Conservation (phyloP, 768 basidiomycete species). For the Boletus patriciae region DNA sequence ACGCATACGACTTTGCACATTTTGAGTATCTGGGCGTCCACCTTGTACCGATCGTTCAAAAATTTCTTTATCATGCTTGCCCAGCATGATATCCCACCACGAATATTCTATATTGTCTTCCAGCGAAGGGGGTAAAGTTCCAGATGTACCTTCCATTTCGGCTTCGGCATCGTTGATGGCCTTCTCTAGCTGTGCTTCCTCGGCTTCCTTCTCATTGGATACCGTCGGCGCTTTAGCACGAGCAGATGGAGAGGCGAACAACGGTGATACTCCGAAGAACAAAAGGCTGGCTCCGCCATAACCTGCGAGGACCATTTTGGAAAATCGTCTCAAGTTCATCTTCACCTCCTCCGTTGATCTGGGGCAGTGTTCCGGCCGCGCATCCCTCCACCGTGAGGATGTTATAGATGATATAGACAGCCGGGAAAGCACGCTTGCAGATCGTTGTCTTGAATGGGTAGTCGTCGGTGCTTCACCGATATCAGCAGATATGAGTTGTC, state of each 20-base stretch:
- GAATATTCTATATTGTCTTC: constrained; percentile 48
- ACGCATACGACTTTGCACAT: constrained; percentile 42
- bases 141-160: constrained; percentile 47
- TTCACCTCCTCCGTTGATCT: constrained; percentile 54
- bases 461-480: constrained; percentile 59
- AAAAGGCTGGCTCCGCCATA: constrained; percentile 81
- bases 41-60: constrained; percentile 60
- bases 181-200: constrained; percentile 61
- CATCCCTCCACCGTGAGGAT: constrained; percentile 26
- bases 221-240: constrained; percentile 27
- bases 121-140: constrained; percentile 27
- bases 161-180: constrained; percentile 73
- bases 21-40: constrained; percentile 16
- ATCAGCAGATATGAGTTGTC: constrained; percentile 78
- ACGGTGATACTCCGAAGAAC: constrained; percentile 69
- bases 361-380: constrained; percentile 20
- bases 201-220: constrained; percentile 45
- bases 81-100: constrained; percentile 83
- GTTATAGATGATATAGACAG: constrained; percentile 31
- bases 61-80: constrained; percentile 80
- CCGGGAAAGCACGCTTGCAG: constrained; percentile 27
- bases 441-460: constrained; percentile 33
- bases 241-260: constrained; percentile 27
- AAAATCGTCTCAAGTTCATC: constrained; percentile 69
- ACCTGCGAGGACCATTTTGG: constrained; percentile 80